These are phyloP conservation scores for Pistacia vera DNA, from an alignment of 345 rosid genomes.

Conservation along the genomic window DNA sequence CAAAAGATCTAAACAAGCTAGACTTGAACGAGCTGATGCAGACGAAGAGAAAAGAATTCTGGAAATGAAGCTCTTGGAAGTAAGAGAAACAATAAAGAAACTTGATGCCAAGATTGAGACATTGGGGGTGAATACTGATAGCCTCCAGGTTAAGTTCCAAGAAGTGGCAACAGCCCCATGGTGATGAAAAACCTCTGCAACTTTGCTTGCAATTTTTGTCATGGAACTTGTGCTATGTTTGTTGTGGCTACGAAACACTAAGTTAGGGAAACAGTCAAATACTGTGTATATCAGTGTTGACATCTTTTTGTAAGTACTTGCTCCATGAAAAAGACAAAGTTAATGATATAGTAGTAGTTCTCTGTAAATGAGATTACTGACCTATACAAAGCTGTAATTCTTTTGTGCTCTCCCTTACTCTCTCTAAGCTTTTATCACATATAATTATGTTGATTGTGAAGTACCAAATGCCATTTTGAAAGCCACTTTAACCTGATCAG, in stretches of 20 bases:
- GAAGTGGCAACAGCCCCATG: constrained; percentile 35
- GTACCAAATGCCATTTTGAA: too few relatives aligned
- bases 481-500: too few relatives aligned
- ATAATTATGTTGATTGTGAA: too few relatives aligned
- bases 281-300: too few relatives aligned
- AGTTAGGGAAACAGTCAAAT: too few relatives aligned
- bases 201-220: not conserved
- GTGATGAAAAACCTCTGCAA: constrained; percentile 14
- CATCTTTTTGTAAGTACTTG: not conserved
- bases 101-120: constrained; percentile 26
- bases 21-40: constrained; percentile 14
- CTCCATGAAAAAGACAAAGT: not conserved
- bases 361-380: too few relatives aligned
- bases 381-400: not conserved
- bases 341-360: too few relatives aligned
- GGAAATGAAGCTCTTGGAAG: constrained; percentile 25
- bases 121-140: constrained; percentile 6
- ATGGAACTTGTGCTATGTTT: not conserved
- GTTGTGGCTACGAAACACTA: too few relatives aligned
- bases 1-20: constrained; percentile 27
- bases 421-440: too few relatives aligned
- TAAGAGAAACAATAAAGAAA: constrained; percentile 9
- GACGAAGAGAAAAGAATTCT: constrained; percentile 22
- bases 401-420: too few relatives aligned
- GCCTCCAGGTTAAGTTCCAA: constrained; percentile 23